These are phyloP conservation scores for Tranzscheliella williamsii DNA, from an alignment of 1,284 basidiomycete genomes.

Conservation along the genomic window DNA sequence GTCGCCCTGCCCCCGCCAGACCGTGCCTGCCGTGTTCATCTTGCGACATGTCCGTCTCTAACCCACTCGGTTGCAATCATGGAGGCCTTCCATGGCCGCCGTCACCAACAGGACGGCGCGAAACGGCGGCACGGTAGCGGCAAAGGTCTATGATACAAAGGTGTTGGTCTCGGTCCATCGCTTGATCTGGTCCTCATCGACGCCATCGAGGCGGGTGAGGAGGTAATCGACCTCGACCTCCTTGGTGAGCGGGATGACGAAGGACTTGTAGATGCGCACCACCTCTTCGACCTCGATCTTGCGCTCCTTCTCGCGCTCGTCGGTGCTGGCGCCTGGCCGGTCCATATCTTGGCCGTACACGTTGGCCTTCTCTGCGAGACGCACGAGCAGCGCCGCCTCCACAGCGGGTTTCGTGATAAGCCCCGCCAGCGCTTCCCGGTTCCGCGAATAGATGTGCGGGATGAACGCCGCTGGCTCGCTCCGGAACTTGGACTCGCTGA, in stretches of 20 bases:
- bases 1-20: no score
- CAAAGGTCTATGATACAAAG: no score
- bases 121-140: no score
- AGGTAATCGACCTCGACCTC: constrained; percentile 77
- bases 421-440: constrained; percentile 72
- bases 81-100: no score
- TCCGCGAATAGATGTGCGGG: constrained; percentile 79
- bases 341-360: constrained; percentile 91
- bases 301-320: constrained; percentile 28
- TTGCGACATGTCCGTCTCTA: no score
- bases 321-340: constrained; percentile 18
- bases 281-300: constrained; percentile 94
- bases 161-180: constrained; percentile 11
- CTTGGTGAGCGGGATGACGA: constrained; percentile 95
- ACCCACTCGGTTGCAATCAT: no score
- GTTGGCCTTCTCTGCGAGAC: constrained; percentile 85
- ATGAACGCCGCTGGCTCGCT: constrained; percentile 83
- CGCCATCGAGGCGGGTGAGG: constrained; percentile 26
- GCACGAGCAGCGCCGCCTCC: constrained; percentile 80
- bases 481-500: constrained; percentile 93
- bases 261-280: constrained; percentile 87
- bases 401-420: constrained; percentile 97
- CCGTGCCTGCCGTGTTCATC: no score
- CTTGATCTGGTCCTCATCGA: constrained; percentile 8
- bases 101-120: no score